Evolutionary conservation across 805 yeast genomes (phyloP).

Genomic region (Suhomyces prunicola): DNA sequence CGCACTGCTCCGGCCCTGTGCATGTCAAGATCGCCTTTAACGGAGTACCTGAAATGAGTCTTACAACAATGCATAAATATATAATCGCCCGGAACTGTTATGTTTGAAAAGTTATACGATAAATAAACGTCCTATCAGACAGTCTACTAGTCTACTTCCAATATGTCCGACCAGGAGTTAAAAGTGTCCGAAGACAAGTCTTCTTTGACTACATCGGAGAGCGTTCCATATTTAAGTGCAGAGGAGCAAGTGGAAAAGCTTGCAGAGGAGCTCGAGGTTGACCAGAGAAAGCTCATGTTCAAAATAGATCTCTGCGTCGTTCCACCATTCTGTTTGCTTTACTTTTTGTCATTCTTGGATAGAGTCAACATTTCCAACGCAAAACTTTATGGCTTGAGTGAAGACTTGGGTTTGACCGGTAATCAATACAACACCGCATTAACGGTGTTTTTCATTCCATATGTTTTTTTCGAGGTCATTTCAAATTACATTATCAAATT

Average conservation of each 20-base stretch:
- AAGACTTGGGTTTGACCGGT: conserved; percentile 52
- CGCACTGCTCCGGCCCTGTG: neutral
- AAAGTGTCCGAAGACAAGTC: conserved; percentile 1
- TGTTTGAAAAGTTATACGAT: neutral
- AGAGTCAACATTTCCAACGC: conserved; percentile 84
- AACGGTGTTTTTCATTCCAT: conserved; percentile 71
- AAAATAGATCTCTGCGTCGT: conserved; percentile 68
- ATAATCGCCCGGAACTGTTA: neutral
- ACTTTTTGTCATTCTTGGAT: conserved; percentile 74
- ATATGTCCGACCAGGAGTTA: neutral
- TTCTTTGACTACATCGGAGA: neutral
- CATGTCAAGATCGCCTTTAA: neutral
- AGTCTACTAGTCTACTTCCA: neutral
- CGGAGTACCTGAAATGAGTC: neutral
- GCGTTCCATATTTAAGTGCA: neutral
- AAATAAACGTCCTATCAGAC: neutral
- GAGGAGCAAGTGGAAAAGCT: conserved; percentile 17
- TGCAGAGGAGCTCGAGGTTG: conserved; percentile 40
- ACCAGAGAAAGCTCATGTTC: conserved; percentile 55
- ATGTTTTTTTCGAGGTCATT: conserved; percentile 59
- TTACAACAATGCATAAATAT: neutral
- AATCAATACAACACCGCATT: conserved; percentile 62
- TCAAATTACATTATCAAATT: conserved; percentile 60
- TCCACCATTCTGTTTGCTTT: conserved; percentile 72
- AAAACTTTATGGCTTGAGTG: conserved; percentile 62